Evolutionary conservation across 495 filamentous ascomycete species (phyloP), one percentile per base, ranked within the genome.

Genomic region (Xylaria palmicola): DNA sequence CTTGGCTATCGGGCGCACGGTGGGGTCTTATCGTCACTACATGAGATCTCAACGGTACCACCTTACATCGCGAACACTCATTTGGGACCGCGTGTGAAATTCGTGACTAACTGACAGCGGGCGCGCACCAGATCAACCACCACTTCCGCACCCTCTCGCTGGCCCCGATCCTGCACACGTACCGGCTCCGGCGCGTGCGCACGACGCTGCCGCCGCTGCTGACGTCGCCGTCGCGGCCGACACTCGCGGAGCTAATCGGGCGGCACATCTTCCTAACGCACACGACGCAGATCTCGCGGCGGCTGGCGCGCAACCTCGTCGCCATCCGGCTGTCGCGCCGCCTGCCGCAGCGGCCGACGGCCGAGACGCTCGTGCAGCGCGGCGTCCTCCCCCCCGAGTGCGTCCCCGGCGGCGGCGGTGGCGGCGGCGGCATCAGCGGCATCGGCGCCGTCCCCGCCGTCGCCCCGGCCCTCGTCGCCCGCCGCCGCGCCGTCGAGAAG

Each of bases 191-290:
- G 56, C 75, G 68, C 58, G 79, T 75, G 40, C 81, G 82, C 45
- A 29, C 70, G 19, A 62, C 69, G 1, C 79, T 88, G 17, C 73
- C 76, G 3, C 75, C 77, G 29, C 71, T 78, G 41, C 74, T 87
- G 22, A 65, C 71, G 36, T 80, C 80, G 8, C 76, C 78, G 6
- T 70, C 70, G 10, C 81, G 85, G 8, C 85, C 85, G 6, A 76
- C 82, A 15, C 77, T 85, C 2, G 54, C 77, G 7, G 75, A 81
- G 32, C 79, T 84, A 20, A 79, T 81, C 45, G 69, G 69, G 1
- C 75, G 81, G n/a, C 76, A 72, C 63, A 86, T 88, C 68, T 84
- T 85, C 71, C 59, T 87, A n/a, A 84, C 85, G 47, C 74, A 76
- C 39, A 85, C 81, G 15, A 76, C 81, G 20, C 72, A 82, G 41